Base-by-base conservation (phyloP, 768 basidiomycete species). In the Hemileccinum impolitum region DNA sequence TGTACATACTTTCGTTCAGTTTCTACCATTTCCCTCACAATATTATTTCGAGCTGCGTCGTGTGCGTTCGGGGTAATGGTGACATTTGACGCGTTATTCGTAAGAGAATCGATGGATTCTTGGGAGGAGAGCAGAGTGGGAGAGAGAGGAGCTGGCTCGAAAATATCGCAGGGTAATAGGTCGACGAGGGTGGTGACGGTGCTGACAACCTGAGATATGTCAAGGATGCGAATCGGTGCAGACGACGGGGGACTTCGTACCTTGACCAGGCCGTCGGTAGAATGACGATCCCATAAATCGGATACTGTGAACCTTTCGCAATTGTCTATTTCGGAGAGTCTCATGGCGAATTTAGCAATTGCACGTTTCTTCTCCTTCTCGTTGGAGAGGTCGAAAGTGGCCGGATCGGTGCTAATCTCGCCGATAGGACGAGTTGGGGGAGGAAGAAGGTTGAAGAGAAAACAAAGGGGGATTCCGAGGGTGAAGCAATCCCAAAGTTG, bases 1-100 rank as follows among this genome's bases (percentile, higher is more conserved):
- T 91, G 87, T 6, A 98, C 95, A 67, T 92, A 98, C 71, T 93
- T 93, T 58, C 91, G 84, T 68, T 99, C 96, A 0, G 93, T 97
- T 68, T 91, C 89, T 41, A 98, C 81, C 58, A 97, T 82, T 70
- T 99, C 96, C 61, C 80, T 79, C 51, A 94, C 79, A 52, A 88
- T 87, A 55, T 87, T 87, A 66, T 82, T 82, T 46, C 89, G 76
- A 18, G 84, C 83, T 2, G 78, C 73, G 53, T 89, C 84, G 48
- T 80, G 79, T 17, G 81, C 80, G 59, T 75, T 80, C 15, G 76
- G 71, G 18, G 80, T 64, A 25, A 78, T 63, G 28, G 72, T 55
- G 25, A 67, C 39, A 26, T 66, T 61, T 9, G 75, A 63, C 6
- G 70, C 63, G 47, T 80, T 80, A n/a, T 69, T 65, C 3, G 68